Evolutionary conservation across 164 flowering plant genomes (phyloP), one percentile per base, ranked within the genome.

Genomic region (Saururus chinensis): DNA sequence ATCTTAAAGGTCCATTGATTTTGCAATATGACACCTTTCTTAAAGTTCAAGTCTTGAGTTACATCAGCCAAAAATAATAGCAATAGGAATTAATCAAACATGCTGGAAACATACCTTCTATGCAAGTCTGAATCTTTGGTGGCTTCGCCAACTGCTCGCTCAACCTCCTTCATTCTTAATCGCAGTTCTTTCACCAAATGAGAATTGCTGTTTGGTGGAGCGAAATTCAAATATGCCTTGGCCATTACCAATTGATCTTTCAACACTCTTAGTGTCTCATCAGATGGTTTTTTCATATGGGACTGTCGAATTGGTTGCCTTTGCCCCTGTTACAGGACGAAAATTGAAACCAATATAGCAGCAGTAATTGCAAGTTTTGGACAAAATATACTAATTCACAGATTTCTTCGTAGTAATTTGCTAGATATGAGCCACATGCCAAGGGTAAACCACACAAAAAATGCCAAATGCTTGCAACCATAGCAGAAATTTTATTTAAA

Each of bases 241-340:
- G 97, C 97, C 77, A 89, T 76, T 54, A 90, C 69, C 42, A 95
- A 42, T 69, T 91, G 93, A 77, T 95, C 93, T 77, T 77, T 86
- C 74, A 91, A 86, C 75, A 78, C 78, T 70, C 74, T 86, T 53
- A 93, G 73, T 79, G 68, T 92, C 76, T 74, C 87, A 80, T 85
- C 89, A 60, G 75, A 56, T 19, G 30, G 61, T 59, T 72, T 74
- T 53, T 52, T 71, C 40, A 74, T 12, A 59, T 53, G 72, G 24
- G 75, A 41, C 23, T 19, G 74, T 20, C 60, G 40, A 49, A 61
- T 68, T 4, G 63, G 53, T 37, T 69, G 66, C 51, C 53, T 52
- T 56, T 73, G 66, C 64, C 63, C 78, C 86, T 78, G 77, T 68
- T 63, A 70, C 40, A 24, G 60, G 49, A 25, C 66, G 30, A 65